These are phyloP conservation scores for Gaeumannomyces tritici DNA, from an alignment of 2,329 filamentous ascomycete genomes.

Conservation along the genomic window DNA sequence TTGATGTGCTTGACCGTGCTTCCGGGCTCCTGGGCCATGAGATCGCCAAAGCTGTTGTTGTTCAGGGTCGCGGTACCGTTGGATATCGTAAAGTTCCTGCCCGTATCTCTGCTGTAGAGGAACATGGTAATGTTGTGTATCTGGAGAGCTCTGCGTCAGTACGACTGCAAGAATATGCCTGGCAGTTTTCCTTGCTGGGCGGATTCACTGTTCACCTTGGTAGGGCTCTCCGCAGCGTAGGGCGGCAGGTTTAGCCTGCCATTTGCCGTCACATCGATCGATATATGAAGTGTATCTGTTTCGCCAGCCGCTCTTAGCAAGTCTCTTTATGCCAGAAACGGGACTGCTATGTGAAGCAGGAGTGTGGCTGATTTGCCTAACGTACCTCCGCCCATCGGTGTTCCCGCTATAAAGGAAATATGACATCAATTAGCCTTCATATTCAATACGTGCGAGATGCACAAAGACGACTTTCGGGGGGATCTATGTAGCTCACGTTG, in stretches of 20 bases:
- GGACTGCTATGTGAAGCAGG: background rate
- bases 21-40: conserved; percentile 52
- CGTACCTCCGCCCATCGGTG: conserved; percentile 53
- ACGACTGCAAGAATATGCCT: background rate
- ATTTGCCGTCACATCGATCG: conserved; percentile 57
- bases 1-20: conserved; percentile 67
- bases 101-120: conserved; percentile 52
- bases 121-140: conserved; percentile 60
- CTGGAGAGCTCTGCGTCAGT: conserved; percentile 11
- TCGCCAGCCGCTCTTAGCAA: background rate
- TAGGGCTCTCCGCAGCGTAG: conserved; percentile 39
- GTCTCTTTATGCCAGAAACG: background rate
- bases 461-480: background rate
- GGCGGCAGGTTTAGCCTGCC: conserved; percentile 53
- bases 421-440: background rate
- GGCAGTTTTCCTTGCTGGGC: background rate
- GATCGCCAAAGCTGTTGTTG: conserved; percentile 48
- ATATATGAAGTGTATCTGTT: conserved; percentile 48
- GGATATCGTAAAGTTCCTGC: conserved; percentile 58
- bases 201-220: conserved; percentile 13
- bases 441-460: background rate
- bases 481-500: conserved; percentile 27
- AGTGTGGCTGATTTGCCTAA: conserved; percentile 6
- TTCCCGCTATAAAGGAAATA: conserved; percentile 29
- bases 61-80: conserved; percentile 51